Evolutionary conservation across 2,329 filamentous ascomycete genomes (phyloP).

Genomic region (Fusarium nisikadoi): DNA sequence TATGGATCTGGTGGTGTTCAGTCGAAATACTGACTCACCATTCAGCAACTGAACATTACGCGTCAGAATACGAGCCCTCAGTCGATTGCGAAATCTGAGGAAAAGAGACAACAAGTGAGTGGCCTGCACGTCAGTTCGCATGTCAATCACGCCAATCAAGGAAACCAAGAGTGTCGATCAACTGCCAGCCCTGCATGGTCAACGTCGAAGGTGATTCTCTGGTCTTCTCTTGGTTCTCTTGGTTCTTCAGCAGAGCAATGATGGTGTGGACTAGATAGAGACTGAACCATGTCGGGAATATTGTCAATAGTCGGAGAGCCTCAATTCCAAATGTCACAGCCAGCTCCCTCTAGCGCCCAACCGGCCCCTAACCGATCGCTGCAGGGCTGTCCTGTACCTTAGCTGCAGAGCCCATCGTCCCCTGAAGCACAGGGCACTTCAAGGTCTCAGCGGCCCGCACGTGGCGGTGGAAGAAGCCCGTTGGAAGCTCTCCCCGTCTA

Average conservation of each 20-base stretch:
- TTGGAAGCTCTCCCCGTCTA: constrained; percentile 8
- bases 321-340: neutral
- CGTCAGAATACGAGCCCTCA: constrained; percentile 22
- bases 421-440: constrained; percentile 38
- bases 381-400: constrained; percentile 26
- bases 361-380: constrained; percentile 26
- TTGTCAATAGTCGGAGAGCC: neutral
- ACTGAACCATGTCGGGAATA: neutral
- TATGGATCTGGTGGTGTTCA: constrained; percentile 2
- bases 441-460: constrained; percentile 24
- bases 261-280: constrained; percentile 10
- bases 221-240: neutral
- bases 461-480: constrained; percentile 34
- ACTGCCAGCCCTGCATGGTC: constrained; percentile 34
- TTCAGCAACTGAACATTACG: constrained; percentile 12
- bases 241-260: neutral
- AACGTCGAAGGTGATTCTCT: constrained; percentile 2
- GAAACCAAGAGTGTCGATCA: constrained; percentile 31
- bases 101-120: neutral
- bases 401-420: constrained; percentile 12
- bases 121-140: constrained; percentile 33
- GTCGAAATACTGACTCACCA: constrained; percentile 4
- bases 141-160: constrained; percentile 5
- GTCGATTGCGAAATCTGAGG: neutral
- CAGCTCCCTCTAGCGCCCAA: neutral